Base-by-base conservation (phyloP, 805 yeast species). In the Brettanomyces bruxellensis region DNA sequence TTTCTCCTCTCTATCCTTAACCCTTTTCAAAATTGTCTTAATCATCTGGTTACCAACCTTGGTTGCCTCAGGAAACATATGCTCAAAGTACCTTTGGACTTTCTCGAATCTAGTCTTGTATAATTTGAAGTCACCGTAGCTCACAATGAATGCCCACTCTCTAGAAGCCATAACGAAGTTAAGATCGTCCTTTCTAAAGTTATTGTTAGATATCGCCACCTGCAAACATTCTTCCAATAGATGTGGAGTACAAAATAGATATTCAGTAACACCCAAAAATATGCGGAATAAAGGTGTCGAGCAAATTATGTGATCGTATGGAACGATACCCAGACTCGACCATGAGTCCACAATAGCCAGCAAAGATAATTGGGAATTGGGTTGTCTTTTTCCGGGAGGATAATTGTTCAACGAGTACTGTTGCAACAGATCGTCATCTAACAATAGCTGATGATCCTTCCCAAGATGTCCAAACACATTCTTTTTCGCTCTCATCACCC, bases 221-320 rank as follows among this genome's bases (percentile, higher is more conserved):
- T 75, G 75, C 9, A 91, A 73, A 47, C 93, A 83, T 49, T 79
- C 80, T 40, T 89, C 96, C n/a, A 93, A 66, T 35, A 91, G 64
- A 1, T 83, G 85, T 0, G 93, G 91, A 0, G 89, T 78, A 57
- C 95, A 80, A 62, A 91, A 93, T 32, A 93, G 67, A 62, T 88
- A 91, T 61, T 93, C 97, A 0, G 95, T 79, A 24, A 93, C 97
- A 40, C 98, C 98, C 38, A 93, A 71, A 65, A 93, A 88, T 38
- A 93, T 88, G 60, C 98, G 75, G 61, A 91, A 93, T 30, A 85
- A 53, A 35, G 99, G 99, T 0, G 99, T 93, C 1, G 96, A 86
- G 60, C 98, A 91, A 49, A 91, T 90, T 67, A 91, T 90, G 65
- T 93, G 99, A 62, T 91, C 96, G 59, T 93, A 91, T 4, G 99